Evolutionary conservation across 2,329 filamentous ascomycete species (phyloP).

Genomic region (Nemania bipapillata): DNA sequence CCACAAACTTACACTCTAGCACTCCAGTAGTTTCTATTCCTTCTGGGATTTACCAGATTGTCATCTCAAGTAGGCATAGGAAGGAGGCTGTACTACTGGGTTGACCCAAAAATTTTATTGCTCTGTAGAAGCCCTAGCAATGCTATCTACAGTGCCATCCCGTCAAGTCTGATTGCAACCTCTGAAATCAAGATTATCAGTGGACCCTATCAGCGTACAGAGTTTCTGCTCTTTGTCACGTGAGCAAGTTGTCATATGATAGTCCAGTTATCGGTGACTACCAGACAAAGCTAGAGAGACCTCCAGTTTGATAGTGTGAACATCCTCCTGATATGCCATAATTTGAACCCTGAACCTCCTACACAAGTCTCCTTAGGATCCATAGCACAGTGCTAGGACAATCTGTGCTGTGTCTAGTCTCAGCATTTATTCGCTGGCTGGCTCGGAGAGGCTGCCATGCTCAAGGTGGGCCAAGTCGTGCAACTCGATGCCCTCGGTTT

Average conservation of each 20-base stretch:
- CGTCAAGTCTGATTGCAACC: background rate
- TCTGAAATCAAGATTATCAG: constrained; percentile 1
- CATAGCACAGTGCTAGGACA: background rate
- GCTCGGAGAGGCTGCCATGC: too few relatives aligned
- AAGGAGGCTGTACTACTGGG: background rate
- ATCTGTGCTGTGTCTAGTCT: too few relatives aligned
- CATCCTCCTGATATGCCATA: background rate
- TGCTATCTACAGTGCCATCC: background rate
- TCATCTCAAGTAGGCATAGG: background rate
- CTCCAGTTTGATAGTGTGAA: background rate
- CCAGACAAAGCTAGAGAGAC: background rate
- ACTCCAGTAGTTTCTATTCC: background rate
- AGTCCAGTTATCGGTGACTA: background rate
- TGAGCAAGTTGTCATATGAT: background rate
- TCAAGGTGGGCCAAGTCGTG: too few relatives aligned
- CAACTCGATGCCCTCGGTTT: too few relatives aligned
- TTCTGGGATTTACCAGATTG: background rate
- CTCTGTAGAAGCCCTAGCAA: background rate
- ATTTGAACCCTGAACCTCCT: background rate
- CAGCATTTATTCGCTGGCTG: too few relatives aligned
- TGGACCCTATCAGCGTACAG: background rate
- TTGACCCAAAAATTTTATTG: background rate
- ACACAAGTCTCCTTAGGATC: background rate
- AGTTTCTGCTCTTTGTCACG: background rate
- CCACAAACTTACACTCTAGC: background rate